Conservation (phyloP, 2,329 filamentous ascomycete species). For the Fusarium euwallaceae region DNA sequence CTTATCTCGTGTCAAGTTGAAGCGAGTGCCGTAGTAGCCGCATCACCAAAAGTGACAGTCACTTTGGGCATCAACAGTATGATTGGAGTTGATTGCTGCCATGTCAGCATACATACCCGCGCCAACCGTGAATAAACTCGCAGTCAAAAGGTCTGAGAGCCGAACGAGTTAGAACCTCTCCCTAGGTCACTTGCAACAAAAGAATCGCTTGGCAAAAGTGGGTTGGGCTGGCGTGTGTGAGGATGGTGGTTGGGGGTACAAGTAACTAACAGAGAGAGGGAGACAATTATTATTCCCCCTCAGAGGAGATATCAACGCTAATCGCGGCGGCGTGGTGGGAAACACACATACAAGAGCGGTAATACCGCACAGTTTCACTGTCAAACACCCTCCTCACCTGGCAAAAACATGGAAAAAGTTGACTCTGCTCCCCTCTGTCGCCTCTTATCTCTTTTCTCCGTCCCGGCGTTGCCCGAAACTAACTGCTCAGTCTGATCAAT, state of each 20-base stretch:
- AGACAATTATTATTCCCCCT: neutral
- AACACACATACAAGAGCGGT: neutral
- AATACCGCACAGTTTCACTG: neutral
- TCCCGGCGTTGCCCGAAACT: slow-evolving; percentile 19
- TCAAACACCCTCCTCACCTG: neutral
- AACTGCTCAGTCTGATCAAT: neutral
- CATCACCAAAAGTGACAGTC: neutral
- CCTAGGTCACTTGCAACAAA: neutral
- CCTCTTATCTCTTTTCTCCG: slow-evolving; percentile 32
- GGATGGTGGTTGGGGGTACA: neutral
- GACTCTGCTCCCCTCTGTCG: slow-evolving; percentile 1
- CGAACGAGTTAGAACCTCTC: neutral
- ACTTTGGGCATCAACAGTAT: neutral
- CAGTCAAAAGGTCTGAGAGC: neutral
- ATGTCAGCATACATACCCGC: neutral
- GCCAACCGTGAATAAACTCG: neutral
- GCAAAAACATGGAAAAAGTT: neutral
- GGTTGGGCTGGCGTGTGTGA: neutral
- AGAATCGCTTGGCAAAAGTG: neutral
- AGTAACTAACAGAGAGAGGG: neutral
- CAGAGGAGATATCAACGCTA: neutral
- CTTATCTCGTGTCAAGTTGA: neutral
- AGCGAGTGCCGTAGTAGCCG: neutral
- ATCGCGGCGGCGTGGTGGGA: neutral
- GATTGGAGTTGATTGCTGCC: neutral